These are phyloP conservation scores for Dothideomycetes sp. DNA, from an alignment of 2,329 filamentous ascomycete species.

Conservation along the genomic window DNA sequence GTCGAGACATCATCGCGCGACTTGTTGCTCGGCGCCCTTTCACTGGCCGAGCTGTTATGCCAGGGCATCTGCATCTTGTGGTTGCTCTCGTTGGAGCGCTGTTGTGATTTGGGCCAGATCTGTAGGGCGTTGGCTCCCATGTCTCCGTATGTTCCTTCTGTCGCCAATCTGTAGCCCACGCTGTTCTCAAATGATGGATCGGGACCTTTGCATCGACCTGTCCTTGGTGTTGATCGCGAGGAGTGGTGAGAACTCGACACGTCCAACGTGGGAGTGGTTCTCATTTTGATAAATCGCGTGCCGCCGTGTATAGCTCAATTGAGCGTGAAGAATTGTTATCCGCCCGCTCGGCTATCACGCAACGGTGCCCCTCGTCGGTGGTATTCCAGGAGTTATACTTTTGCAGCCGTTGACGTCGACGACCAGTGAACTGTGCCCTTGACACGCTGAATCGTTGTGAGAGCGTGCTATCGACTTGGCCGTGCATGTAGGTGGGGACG, in stretches of 20 bases:
- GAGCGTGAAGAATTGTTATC: no score
- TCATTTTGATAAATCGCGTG: conserved; percentile 2
- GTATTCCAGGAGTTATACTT: background rate
- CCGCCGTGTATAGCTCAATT: no score
- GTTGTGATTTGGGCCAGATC: conserved; percentile 8
- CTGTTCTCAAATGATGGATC: background rate
- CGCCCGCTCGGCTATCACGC: no score
- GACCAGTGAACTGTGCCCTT: background rate
- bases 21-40: background rate
- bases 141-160: conserved; percentile 2
- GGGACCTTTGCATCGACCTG: background rate
- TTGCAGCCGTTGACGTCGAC: background rate
- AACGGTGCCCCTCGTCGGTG: background rate
- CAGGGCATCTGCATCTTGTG: no score
- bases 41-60: conserved; percentile 22
- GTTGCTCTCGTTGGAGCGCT: background rate
- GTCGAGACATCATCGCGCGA: background rate
- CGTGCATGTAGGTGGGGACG: no score
- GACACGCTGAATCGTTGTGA: no score
- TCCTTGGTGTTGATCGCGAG: background rate
- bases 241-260: background rate
- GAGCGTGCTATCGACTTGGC: no score
- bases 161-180: conserved; percentile 6
- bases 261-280: background rate
- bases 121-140: conserved; percentile 6